Conservation (phyloP, 2,329 filamentous ascomycete species). For the Ceratocystis destructans region DNA sequence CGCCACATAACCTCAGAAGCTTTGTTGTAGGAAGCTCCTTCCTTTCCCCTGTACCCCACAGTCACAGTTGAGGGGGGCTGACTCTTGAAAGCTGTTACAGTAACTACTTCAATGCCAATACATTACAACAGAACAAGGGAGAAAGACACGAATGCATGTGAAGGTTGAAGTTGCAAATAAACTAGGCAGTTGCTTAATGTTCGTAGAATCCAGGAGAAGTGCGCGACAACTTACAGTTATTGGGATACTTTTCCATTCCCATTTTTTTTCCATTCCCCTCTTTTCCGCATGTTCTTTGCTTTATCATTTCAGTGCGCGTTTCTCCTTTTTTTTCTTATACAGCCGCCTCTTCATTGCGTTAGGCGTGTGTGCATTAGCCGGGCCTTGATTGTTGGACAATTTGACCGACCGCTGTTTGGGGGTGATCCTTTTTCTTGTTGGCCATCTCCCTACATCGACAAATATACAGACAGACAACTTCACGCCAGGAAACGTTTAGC, state of each 20-base stretch:
- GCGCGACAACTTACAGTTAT: background rate
- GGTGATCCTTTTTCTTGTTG: background rate
- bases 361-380: background rate
- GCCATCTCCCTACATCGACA: background rate
- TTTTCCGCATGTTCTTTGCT: background rate
- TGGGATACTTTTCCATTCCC: background rate
- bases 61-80: background rate
- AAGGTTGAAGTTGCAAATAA: background rate
- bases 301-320: background rate
- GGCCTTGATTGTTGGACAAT: conserved; percentile 1
- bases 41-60: conserved; percentile 2
- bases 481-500: too few species aligned
- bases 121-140: too few species aligned
- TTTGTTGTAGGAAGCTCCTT: background rate
- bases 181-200: background rate
- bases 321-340: background rate
- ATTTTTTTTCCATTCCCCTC: background rate
- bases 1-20: background rate
- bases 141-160: background rate
- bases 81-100: background rate
- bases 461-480: too few species aligned
- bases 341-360: background rate
- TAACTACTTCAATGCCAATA: background rate
- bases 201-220: background rate
- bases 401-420: background rate